Base-by-base conservation (phyloP, 768 basidiomycete species). In the Pleurotus pulmonarius region DNA sequence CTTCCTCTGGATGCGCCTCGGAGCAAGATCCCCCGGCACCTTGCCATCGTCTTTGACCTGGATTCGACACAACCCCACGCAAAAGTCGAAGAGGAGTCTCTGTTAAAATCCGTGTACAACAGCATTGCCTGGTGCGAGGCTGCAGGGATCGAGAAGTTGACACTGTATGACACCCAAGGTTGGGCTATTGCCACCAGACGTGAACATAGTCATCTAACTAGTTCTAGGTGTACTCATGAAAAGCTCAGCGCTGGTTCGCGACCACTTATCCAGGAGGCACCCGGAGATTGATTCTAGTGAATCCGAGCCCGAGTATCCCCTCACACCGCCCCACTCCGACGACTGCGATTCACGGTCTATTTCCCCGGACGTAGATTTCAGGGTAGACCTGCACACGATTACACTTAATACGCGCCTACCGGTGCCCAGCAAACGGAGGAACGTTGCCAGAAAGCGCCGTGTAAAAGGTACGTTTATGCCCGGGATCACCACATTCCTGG, bases 241-340 rank as follows among this genome's bases (percentile, higher is more conserved):
- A 58, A 75, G 72, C 56, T 71, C 73, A 7, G 70, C 76, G 54
- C 65, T 67, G 26, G 78, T 83, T 38, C 72, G 70, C 39, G 71
- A 73, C 59, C 71, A 70, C 47, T 62, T 49, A 65, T 70, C 54
- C 46, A 57, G 61, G 52, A 68, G 66, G 55, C 61, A 53, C 25
- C 48, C 34, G 46, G 62, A 38, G 26, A 61, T 59, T 54, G 70
- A 77, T 26, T 72, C 71, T 16, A 73, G 74, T 54, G 80, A 79
- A 56, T 81, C 82, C 16, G 87, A 88, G 55, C 68, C 80, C 3
- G 81, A 84, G 63, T 90, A 85, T 67, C 90, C 90, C 40, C 73
- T 83, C 44, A 92, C 90, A 0, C 90, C 90, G n/a, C 90, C 90
- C 3, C 72, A 80, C 15, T 92, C 90, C 6, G 89, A 90, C 66